Conservation (phyloP, 345 rosid species). For the Acer saccharum region DNA sequence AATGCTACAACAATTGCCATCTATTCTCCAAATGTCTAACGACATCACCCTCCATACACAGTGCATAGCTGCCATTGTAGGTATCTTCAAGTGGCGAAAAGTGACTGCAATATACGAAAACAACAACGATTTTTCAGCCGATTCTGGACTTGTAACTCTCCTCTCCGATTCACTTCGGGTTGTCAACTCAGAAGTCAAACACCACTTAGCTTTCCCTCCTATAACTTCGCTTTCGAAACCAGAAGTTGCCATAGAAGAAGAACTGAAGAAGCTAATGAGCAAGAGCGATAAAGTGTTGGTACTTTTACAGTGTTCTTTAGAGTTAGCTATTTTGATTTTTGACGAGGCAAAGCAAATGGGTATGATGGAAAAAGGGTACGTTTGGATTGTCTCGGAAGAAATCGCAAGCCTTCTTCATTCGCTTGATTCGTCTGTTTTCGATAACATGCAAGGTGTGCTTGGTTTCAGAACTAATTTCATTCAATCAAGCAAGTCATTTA, state of each 20-base stretch:
- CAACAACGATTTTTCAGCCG: constrained; percentile 12
- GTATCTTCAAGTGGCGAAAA: constrained; percentile 28
- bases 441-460: constrained; percentile 35
- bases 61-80: constrained; percentile 29
- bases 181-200: constrained; percentile 20
- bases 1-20: constrained; percentile 13
- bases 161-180: constrained; percentile 28
- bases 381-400: constrained; percentile 34
- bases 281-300: constrained; percentile 25
- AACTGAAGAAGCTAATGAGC: constrained; percentile 19
- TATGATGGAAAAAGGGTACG: constrained; percentile 35
- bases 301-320: constrained; percentile 16
- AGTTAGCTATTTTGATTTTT: constrained; percentile 28
- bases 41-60: constrained; percentile 19
- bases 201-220: constrained; percentile 18
- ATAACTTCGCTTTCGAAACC: constrained; percentile 1
- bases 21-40: constrained; percentile 30
- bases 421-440: constrained; percentile 15
- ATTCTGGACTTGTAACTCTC: constrained; percentile 25
- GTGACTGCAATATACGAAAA: constrained; percentile 24
- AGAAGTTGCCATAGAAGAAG: constrained; percentile 1
- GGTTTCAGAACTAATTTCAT: constrained; percentile 25
- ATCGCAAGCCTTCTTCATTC: constrained; percentile 30
- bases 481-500: constrained; percentile 3
- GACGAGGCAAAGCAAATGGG: constrained; percentile 34